phyloP scores from a whole-genome alignment of 2,329 filamentous ascomycete genomes.

The Huntiella moniliformis region DNA sequence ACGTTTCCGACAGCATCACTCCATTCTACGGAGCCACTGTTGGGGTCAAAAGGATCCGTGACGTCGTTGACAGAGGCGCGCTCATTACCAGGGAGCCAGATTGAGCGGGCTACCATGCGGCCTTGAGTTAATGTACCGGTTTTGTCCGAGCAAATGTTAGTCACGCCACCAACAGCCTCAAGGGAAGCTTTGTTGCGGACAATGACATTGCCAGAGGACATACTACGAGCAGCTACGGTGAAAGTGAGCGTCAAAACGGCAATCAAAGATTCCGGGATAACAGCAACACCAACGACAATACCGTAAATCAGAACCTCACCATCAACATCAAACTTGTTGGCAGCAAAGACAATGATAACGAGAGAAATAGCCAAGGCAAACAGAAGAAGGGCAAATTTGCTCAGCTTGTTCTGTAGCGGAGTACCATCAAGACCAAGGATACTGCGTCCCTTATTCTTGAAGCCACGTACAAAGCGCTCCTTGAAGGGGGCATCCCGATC shows the following conservation, averaged over 20 bases:
- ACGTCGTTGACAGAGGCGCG: constrained; percentile 34
- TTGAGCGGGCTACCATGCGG: constrained; percentile 45
- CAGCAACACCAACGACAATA: constrained; percentile 42
- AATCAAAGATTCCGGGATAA: constrained; percentile 48
- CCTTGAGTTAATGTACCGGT: constrained; percentile 49
- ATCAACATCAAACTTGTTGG: constrained; percentile 32
- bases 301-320: constrained; percentile 42
- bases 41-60: constrained; percentile 42
- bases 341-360: constrained; percentile 42
- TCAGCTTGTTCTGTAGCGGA: constrained; percentile 67
- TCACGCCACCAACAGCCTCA: constrained; percentile 51
- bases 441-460: constrained; percentile 27
- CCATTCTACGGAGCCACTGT: constrained; percentile 32
- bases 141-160: constrained; percentile 53
- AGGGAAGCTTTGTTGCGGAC: constrained; percentile 46
- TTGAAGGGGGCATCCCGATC: constrained; percentile 20
- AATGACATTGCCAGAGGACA: constrained; percentile 46
- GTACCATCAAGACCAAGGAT: constrained; percentile 56
- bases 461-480: constrained; percentile 26
- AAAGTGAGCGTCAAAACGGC: constrained; percentile 55
- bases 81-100: constrained; percentile 38
- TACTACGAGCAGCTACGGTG: constrained; percentile 44
- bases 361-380: constrained; percentile 52
- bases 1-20: constrained; percentile 17
- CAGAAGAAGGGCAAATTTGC: constrained; percentile 65